These are phyloP conservation scores for Fusarium gaditjirri DNA, from an alignment of 2,329 filamentous ascomycete species.

Conservation along the genomic window DNA sequence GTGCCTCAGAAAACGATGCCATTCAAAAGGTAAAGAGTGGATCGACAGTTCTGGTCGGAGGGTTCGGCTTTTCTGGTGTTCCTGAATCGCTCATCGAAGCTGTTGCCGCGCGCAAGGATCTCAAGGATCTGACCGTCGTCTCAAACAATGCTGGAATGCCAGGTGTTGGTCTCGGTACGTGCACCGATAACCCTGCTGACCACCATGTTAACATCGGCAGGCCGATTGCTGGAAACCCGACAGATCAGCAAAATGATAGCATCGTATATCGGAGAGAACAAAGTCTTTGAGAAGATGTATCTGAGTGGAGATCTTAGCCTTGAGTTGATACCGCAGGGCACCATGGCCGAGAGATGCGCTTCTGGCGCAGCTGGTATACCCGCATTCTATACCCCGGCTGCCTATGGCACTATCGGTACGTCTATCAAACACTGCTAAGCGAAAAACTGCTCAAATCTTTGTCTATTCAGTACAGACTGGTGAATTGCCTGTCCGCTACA, in stretches of 20 bases:
- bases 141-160: slow-evolving; percentile 94
- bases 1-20: slow-evolving; percentile 72
- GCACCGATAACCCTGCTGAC: slow-evolving; percentile 43
- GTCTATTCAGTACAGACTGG: slow-evolving; percentile 75
- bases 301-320: slow-evolving; percentile 85
- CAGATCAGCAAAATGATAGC: slow-evolving; percentile 93
- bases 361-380: slow-evolving; percentile 88
- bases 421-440: not conserved
- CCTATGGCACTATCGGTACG: slow-evolving; percentile 75
- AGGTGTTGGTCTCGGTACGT: slow-evolving; percentile 74
- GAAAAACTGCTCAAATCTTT: fast-evolving
- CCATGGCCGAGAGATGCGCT: slow-evolving; percentile 85
- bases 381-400: slow-evolving; percentile 90
- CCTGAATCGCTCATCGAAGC: slow-evolving; percentile 79
- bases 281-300: slow-evolving; percentile 90
- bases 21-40: slow-evolving; percentile 80
- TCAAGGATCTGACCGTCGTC: slow-evolving; percentile 82
- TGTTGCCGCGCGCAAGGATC: slow-evolving; percentile 66
- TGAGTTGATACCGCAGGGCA: slow-evolving; percentile 90
- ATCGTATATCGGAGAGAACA: slow-evolving; percentile 93
- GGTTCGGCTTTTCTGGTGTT: slow-evolving; percentile 84
- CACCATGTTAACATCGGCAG: slow-evolving; percentile 59
- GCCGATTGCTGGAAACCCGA: slow-evolving; percentile 45
- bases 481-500: slow-evolving; percentile 82
- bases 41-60: slow-evolving; percentile 78